Percentiles rank a stretch among this genome's conserved stretches.
These are phyloP conservation scores for Dalbergia cochinchinensis DNA, from an alignment of 306 rosid species.

Conservation along the genomic window DNA sequence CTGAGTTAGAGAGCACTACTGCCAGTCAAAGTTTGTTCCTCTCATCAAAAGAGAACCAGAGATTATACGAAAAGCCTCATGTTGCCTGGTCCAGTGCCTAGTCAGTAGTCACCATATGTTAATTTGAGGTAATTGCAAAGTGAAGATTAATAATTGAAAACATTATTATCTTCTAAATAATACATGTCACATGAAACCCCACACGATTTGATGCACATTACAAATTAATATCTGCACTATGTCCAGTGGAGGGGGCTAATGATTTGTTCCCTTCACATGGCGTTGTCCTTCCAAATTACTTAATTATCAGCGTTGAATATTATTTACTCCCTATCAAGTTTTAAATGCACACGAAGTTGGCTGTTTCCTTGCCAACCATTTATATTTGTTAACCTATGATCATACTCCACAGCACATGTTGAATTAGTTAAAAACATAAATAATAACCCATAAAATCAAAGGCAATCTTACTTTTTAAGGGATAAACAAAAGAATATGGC, in stretches of 20 bases:
- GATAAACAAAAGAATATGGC: neutral
- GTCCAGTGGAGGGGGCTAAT: neutral
- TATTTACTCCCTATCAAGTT: neutral
- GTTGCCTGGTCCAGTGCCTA: neutral
- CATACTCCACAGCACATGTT: constrained; percentile 37
- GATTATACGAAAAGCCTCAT: no score
- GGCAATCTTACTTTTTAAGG: constrained; percentile 38
- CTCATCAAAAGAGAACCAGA: no score
- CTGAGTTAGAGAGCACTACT: constrained; percentile 8
- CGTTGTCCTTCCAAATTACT: neutral
- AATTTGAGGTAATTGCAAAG: neutral
- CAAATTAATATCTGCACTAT: neutral
- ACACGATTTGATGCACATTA: neutral
- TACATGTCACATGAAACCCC: neutral
- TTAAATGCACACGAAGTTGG: constrained; percentile 4
- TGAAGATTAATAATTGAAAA: neutral
- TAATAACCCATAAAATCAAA: constrained; percentile 45
- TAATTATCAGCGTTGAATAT: neutral
- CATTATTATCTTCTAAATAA: neutral
- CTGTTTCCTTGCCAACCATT: constrained; percentile 26
- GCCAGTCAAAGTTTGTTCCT: neutral
- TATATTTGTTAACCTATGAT: neutral
- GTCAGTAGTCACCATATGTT: neutral
- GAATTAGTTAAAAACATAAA: constrained; percentile 9
- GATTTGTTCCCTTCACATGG: constrained; percentile 41